Conservation (phyloP, 164 flowering plant genomes). For the Berberis thunbergii region DNA sequence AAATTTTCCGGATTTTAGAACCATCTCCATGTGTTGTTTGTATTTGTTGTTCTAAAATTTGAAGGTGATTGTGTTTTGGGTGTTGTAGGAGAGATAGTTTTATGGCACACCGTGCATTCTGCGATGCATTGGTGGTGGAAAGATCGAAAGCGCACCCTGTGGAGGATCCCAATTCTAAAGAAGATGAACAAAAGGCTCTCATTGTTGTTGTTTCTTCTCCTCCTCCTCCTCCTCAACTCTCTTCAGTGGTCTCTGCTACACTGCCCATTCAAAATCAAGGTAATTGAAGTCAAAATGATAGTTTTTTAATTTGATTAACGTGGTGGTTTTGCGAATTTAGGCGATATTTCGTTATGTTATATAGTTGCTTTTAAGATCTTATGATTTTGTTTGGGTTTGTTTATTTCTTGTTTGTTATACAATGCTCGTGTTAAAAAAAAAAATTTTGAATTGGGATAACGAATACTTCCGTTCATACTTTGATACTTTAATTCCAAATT, state of each 20-base stretch:
- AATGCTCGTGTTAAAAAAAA: too few species aligned
- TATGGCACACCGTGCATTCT: conserved; percentile 74
- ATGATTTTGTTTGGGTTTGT: too few species aligned
- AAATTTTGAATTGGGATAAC: too few species aligned
- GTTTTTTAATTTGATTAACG: too few species aligned
- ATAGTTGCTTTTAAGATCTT: too few species aligned
- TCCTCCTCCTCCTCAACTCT: conserved; percentile 23
- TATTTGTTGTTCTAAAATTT: background rate
- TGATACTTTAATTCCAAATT: too few species aligned
- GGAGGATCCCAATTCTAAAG: conserved; percentile 7
- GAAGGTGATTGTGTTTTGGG: background rate
- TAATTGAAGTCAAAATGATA: conserved; percentile 4
- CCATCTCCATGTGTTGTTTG: too few species aligned
- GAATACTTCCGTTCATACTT: too few species aligned
- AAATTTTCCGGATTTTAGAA: background rate
- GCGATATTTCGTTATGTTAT: too few species aligned
- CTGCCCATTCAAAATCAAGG: conserved; percentile 56
- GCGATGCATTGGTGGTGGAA: conserved; percentile 20
- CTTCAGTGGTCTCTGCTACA: conserved; percentile 40
- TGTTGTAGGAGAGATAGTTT: conserved; percentile 73
- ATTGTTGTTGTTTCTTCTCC: conserved; percentile 12
- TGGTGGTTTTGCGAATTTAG: too few species aligned
- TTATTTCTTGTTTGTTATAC: too few species aligned
- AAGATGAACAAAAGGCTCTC: conserved; percentile 12
- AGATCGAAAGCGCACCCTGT: conserved; percentile 27